Percentiles rank a stretch among this genome's conserved stretches.
phyloP scores from a whole-genome alignment of 2,329 filamentous ascomycete genomes.

The Fusarium brachygibbosum region DNA sequence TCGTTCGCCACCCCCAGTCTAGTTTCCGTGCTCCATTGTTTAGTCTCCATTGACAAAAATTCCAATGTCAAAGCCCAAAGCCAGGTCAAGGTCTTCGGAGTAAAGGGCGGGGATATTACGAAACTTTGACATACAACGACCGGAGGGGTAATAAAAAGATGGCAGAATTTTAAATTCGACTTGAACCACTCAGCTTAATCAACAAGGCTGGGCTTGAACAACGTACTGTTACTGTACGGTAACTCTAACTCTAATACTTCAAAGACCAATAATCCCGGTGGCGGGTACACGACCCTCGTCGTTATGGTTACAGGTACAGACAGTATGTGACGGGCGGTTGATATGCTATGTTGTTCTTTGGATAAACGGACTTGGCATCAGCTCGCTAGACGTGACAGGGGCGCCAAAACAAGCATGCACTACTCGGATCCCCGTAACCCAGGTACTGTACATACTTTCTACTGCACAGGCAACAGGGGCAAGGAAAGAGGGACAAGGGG shows the following conservation, averaged over 20 bases:
- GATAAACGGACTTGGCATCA: slow-evolving; percentile 9
- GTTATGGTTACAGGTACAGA: slow-evolving; percentile 8
- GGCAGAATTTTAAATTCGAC: background rate
- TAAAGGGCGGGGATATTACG: background rate
- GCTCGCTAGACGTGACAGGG: slow-evolving; percentile 18
- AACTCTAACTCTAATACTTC: background rate
- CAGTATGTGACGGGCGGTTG: background rate
- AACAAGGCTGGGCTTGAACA: background rate
- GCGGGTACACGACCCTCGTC: background rate
- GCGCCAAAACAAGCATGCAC: background rate
- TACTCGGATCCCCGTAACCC: background rate
- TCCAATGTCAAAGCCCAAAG: background rate
- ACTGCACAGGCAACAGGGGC: background rate
- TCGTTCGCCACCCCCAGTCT: background rate
- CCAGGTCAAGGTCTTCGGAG: background rate
- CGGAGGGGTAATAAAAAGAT: background rate
- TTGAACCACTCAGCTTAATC: background rate
- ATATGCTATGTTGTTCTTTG: slow-evolving; percentile 2
- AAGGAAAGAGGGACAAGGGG: background rate
- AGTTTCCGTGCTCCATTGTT: background rate
- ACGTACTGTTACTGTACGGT: background rate
- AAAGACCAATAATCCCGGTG: background rate
- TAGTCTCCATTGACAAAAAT: background rate
- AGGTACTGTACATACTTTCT: background rate
- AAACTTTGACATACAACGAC: background rate